Percentiles rank a stretch among this genome's conserved stretches.
phyloP scores from a whole-genome alignment of 768 basidiomycete species.

The Hericium coralloides region DNA sequence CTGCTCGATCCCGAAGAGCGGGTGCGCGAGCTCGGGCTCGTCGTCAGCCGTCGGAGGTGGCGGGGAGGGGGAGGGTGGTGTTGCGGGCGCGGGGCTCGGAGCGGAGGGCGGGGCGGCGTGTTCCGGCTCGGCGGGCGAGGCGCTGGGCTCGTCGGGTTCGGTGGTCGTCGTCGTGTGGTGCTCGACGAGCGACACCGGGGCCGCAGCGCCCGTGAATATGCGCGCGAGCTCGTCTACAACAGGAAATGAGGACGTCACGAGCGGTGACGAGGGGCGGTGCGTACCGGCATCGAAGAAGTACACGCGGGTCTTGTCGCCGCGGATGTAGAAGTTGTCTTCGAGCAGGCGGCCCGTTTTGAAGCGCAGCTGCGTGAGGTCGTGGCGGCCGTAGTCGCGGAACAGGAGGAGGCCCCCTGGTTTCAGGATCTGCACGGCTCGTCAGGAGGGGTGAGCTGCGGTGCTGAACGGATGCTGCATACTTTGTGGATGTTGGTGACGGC shows the following conservation, averaged over 20 bases:
- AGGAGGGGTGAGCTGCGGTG: not conserved
- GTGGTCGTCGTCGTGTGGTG: constrained; percentile 24
- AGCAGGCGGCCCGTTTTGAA: constrained; percentile 85
- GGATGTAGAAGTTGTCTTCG: constrained; percentile 91
- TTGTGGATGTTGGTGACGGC: constrained; percentile 76
- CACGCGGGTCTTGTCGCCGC: constrained; percentile 94
- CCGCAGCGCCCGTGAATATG: constrained; percentile 62
- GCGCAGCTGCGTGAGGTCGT: constrained; percentile 90
- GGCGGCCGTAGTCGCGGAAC: constrained; percentile 89
- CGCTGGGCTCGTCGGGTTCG: constrained; percentile 17
- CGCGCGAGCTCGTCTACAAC: constrained; percentile 64
- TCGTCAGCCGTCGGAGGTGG: not conserved
- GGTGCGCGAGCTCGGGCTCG: constrained; percentile 30
- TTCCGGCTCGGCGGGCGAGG: not conserved
- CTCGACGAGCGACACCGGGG: constrained; percentile 24
- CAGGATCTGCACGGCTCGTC: constrained; percentile 48
- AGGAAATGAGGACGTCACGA: not conserved
- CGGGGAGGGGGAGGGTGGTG: not conserved
- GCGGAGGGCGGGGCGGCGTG: not conserved
- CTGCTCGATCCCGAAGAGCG: constrained; percentile 73
- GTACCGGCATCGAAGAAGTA: constrained; percentile 91
- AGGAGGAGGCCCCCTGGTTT: constrained; percentile 83
- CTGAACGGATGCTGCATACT: constrained; percentile 30
- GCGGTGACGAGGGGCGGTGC: not conserved
- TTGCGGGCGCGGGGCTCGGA: not conserved